Base-by-base conservation (phyloP, 331 rosid genomes). In the Quercus tomentella region DNA sequence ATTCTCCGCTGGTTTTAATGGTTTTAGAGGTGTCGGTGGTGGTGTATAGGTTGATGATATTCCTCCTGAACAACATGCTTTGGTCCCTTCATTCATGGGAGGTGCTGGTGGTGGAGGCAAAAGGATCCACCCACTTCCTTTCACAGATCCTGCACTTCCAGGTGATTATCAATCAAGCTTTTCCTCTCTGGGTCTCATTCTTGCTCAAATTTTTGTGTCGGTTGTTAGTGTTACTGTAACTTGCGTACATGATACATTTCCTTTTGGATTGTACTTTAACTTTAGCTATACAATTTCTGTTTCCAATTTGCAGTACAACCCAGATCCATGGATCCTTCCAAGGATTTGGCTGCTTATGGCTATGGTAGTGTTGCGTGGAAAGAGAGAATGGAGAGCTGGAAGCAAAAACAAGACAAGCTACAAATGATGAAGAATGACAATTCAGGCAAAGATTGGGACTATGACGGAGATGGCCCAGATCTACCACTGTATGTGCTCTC, bases 311-410 rank as follows among this genome's bases (percentile, higher is more conserved):
- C 62, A 80, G 79, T 74, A 63, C 81, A 77, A 63, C 85, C 88
- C 25, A 79, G 85, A 74, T 70, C 85, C 22, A 52, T 81, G 88
- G 85, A 84, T 81, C 88, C 85, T 81, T 84, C 80, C 52, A 84
- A 81, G 74, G 77, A 77, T 70, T 28, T 57, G 17, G 82, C 85
- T 14, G 78, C 82, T 73, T 84, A 84, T 56, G 88, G 85, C 74
- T 77, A 84, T 55, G 88, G 88, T 33, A 84, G 85, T 78, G 71
- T 81, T 56, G 87, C 82, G 57, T 84, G 84, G 87, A 84, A 84
- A 78, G 84, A 84, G 30, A 84, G 87, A 55, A 84, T 70, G 85
- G 88, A 81, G 70, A 51, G 21, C 66, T 74, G 87, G 87, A 84
- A 84, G 22, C 80, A 63, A 28, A 80, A 77, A 56, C 80, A 84